These are phyloP conservation scores for Prorocentrum cordatum DNA, from an alignment of 169 alveolate species.

Conservation along the genomic window DNA sequence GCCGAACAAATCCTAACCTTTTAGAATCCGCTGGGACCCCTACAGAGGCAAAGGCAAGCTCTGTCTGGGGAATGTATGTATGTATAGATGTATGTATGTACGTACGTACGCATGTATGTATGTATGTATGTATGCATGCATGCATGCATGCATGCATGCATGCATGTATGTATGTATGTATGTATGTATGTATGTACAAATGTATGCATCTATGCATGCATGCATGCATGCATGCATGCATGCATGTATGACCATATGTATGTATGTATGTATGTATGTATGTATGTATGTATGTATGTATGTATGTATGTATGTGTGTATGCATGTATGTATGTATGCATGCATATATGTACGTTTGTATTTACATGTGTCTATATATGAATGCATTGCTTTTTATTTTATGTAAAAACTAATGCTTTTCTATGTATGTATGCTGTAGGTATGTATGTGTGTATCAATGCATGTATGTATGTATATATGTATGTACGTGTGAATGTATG, in stretches of 20 bases:
- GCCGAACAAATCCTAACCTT: background rate
- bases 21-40: too few species aligned
- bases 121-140: background rate
- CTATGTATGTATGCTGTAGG: too few species aligned
- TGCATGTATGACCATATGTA: background rate
- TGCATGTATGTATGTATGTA: background rate
- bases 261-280: background rate
- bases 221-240: background rate
- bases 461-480: too few species aligned
- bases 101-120: background rate
- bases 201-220: background rate
- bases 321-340: background rate
- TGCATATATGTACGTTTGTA: background rate
- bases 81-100: background rate
- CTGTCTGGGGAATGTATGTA: background rate
- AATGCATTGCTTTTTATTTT: too few species aligned
- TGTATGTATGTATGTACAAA: background rate
- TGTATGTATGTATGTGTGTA: background rate
- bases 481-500: too few species aligned
- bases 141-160: background rate
- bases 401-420: too few species aligned
- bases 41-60: too few species aligned
- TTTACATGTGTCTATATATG: background rate
- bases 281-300: background rate
- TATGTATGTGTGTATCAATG: too few species aligned